Conservation (phyloP, 352 stramenopile species). For the Elongisporangium senticosum region DNA sequence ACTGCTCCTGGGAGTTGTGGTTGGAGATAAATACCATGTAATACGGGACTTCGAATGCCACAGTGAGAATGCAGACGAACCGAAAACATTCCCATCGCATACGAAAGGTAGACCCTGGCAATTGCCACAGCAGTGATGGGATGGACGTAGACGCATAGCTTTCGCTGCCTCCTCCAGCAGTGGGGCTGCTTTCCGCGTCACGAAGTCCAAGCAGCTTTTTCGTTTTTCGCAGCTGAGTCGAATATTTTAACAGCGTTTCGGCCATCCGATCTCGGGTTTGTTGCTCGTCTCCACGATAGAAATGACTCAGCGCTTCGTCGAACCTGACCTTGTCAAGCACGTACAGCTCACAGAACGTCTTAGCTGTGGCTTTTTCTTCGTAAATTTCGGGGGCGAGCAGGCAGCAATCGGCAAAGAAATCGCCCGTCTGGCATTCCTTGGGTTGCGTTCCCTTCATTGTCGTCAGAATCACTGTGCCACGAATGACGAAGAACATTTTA, state of each 20-base stretch:
- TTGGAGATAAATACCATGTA: constrained; percentile 62
- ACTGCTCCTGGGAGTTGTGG: constrained; percentile 36
- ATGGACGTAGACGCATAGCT: constrained; percentile 2
- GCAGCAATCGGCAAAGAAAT: constrained; percentile 67
- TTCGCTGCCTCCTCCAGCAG: background rate
- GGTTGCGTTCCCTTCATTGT: constrained; percentile 38
- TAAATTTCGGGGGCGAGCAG: constrained; percentile 48
- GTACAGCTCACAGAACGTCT: constrained; percentile 82
- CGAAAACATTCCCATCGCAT: constrained; percentile 43
- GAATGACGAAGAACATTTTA: constrained; percentile 74
- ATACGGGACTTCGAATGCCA: constrained; percentile 69
- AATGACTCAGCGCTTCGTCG: constrained; percentile 43
- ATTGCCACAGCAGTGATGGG: constrained; percentile 19
- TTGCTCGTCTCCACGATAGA: constrained; percentile 32
- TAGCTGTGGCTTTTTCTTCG: constrained; percentile 65
- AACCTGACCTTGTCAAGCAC: constrained; percentile 61
- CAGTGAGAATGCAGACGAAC: constrained; percentile 35
- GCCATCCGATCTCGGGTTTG: constrained; percentile 32
- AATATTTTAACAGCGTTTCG: constrained; percentile 43
- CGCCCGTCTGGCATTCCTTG: constrained; percentile 57
- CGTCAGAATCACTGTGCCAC: constrained; percentile 39
- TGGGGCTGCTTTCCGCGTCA: constrained; percentile 14
- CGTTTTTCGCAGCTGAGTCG: constrained; percentile 62
- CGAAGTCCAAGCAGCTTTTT: constrained; percentile 65
- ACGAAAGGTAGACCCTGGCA: constrained; percentile 49